These are phyloP conservation scores for Diaporthe sp. DNA, from an alignment of 2,329 filamentous ascomycete genomes.

Conservation along the genomic window DNA sequence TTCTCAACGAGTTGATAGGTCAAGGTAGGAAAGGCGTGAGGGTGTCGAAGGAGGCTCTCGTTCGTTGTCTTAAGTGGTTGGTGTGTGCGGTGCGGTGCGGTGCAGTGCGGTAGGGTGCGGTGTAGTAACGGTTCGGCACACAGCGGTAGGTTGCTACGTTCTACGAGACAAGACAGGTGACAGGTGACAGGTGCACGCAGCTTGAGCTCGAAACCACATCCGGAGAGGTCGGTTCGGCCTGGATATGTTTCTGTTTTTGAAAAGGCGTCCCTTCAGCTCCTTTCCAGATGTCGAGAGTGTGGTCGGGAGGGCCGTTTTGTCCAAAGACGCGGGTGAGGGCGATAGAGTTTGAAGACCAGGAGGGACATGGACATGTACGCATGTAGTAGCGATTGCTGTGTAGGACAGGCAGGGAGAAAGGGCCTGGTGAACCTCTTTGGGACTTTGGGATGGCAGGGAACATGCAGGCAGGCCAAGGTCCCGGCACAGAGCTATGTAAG, in stretches of 20 bases:
- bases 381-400: conserved; percentile 16
- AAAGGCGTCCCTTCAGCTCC: neutral
- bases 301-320: conserved; percentile 26
- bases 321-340: conserved; percentile 15
- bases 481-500: conserved; percentile 28
- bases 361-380: conserved; percentile 26
- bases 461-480: conserved; percentile 15
- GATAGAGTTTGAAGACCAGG: conserved; percentile 24
- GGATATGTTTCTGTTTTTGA: conserved; percentile 12
- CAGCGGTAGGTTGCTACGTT: conserved; percentile 9
- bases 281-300: conserved; percentile 2
- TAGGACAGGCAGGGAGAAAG: conserved; percentile 21
- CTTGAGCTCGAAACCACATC: neutral
- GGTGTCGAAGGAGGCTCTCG: conserved; percentile 25
- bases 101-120: conserved; percentile 3
- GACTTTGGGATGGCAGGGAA: conserved; percentile 23
- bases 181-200: conserved; percentile 8
- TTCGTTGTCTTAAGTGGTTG: conserved; percentile 8
- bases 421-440: conserved; percentile 6
- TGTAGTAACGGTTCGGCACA: conserved; percentile 11
- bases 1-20: neutral
- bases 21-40: conserved; percentile 2
- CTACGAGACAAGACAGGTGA: conserved; percentile 13
- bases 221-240: conserved; percentile 1
- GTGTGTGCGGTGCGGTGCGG: neutral